A percentile compares a stretch with the other conserved stretches of the same genome.
Evolutionary conservation across 1,284 basidiomycete genomes (phyloP).

Genomic region (Apiotrichum gracile): DNA sequence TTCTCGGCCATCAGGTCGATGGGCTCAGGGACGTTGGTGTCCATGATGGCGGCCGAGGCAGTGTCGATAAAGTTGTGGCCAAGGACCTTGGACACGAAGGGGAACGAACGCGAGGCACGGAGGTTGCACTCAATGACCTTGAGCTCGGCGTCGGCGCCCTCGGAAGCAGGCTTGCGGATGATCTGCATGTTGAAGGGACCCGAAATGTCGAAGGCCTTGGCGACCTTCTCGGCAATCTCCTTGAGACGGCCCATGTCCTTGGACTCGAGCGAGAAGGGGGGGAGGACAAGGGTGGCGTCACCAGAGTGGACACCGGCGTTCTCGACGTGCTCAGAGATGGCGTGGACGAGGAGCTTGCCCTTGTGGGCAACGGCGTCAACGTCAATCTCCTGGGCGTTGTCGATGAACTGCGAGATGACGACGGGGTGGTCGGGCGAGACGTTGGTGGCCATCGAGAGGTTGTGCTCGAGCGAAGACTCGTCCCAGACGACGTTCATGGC

Average conservation of each 20-base stretch:
- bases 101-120: constrained; percentile 95
- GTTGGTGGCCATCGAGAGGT: constrained; percentile 86
- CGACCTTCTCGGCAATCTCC: constrained; percentile 90
- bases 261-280: constrained; percentile 78
- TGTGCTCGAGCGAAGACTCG: constrained; percentile 80
- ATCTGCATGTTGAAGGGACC: constrained; percentile 99
- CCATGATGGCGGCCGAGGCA: constrained; percentile 87
- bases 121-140: constrained; percentile 99
- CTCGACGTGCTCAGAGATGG: constrained; percentile 97
- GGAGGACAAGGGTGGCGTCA: constrained; percentile 94
- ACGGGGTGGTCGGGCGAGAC: constrained; percentile 97
- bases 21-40: constrained; percentile 76
- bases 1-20: constrained; percentile 88
- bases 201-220: constrained; percentile 88
- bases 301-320: constrained; percentile 99
- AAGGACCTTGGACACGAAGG: constrained; percentile 97
- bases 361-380: constrained; percentile 95
- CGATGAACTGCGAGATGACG: constrained; percentile 98
- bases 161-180: constrained; percentile 72
- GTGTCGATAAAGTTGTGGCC: constrained; percentile 96
- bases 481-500: constrained; percentile 99
- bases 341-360: constrained; percentile 90
- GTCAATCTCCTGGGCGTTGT: constrained; percentile 95
- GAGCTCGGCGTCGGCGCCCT: constrained; percentile 58
- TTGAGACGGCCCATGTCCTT: constrained; percentile 78